Percentiles rank a stretch among this genome's conserved stretches.
phyloP scores from a whole-genome alignment of 306 rosid species.

The Abrus precatorius region DNA sequence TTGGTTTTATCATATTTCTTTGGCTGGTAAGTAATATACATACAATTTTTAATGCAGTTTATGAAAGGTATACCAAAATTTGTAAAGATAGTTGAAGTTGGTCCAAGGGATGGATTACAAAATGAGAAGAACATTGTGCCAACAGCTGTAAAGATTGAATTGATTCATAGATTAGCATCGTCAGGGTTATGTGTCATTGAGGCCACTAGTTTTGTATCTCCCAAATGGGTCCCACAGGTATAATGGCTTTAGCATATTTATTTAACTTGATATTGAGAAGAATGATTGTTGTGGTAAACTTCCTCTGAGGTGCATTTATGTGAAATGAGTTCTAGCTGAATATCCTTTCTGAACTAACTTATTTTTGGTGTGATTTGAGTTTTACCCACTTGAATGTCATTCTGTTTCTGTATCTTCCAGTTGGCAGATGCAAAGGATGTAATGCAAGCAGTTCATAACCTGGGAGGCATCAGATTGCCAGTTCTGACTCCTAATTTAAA shows the following conservation, averaged over 20 bases:
- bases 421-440: slow-evolving; percentile 90
- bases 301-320: slow-evolving; percentile 28
- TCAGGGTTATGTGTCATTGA: slow-evolving; percentile 84
- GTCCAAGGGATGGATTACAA: slow-evolving; percentile 96
- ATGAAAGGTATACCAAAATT: slow-evolving; percentile 68
- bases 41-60: slow-evolving; percentile 57
- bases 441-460: slow-evolving; percentile 71
- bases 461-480: slow-evolving; percentile 78
- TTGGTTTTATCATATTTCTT: slow-evolving; percentile 38
- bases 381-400: slow-evolving; percentile 10
- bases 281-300: slow-evolving; percentile 18
- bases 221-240: slow-evolving; percentile 98
- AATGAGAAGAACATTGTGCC: slow-evolving; percentile 87
- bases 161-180: slow-evolving; percentile 77
- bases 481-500: slow-evolving; percentile 90
- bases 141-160: slow-evolving; percentile 73
- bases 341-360: slow-evolving; percentile 23
- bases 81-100: slow-evolving; percentile 96
- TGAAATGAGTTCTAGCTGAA: not conserved
- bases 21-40: slow-evolving; percentile 2
- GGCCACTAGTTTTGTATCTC: slow-evolving; percentile 95
- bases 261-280: slow-evolving; percentile 29
- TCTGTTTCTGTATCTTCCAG: slow-evolving; percentile 52
- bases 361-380: slow-evolving; percentile 24
- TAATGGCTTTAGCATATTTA: slow-evolving; percentile 20